Evolutionary conservation across 2,329 filamentous ascomycete genomes (phyloP).

Genomic region (Berkeleyomyces rouxiae): DNA sequence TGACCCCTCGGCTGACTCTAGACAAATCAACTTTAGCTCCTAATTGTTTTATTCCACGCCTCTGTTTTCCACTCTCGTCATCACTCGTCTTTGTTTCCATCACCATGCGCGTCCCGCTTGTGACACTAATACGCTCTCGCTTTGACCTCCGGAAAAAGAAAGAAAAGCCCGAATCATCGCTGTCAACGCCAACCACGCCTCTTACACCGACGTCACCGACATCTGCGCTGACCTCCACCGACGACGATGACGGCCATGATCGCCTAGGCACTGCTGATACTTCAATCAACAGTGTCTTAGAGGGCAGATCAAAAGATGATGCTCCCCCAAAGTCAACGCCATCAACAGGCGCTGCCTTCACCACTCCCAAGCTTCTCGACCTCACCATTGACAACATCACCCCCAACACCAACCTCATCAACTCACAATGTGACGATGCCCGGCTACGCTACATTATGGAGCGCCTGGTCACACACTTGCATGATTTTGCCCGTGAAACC

Average conservation of each 20-base stretch:
- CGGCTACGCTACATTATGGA: conserved; percentile 53
- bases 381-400: conserved; percentile 61
- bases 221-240: background rate
- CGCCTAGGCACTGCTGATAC: background rate
- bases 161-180: background rate
- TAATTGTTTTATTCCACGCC: background rate
- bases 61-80: background rate
- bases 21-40: background rate
- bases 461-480: conserved; percentile 52
- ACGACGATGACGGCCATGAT: background rate
- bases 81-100: background rate
- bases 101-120: background rate
- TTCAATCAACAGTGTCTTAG: background rate
- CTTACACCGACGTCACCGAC: background rate
- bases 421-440: conserved; percentile 44
- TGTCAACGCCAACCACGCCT: background rate
- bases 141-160: conserved; percentile 1
- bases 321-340: background rate
- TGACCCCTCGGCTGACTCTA: background rate
- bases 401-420: conserved; percentile 52
- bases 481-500: conserved; percentile 63
- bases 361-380: conserved; percentile 23
- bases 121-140: conserved; percentile 1
- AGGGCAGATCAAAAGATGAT: background rate
- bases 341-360: background rate